Evolutionary conservation across 768 basidiomycete species (phyloP).

Genomic region (Epithele typhae): DNA sequence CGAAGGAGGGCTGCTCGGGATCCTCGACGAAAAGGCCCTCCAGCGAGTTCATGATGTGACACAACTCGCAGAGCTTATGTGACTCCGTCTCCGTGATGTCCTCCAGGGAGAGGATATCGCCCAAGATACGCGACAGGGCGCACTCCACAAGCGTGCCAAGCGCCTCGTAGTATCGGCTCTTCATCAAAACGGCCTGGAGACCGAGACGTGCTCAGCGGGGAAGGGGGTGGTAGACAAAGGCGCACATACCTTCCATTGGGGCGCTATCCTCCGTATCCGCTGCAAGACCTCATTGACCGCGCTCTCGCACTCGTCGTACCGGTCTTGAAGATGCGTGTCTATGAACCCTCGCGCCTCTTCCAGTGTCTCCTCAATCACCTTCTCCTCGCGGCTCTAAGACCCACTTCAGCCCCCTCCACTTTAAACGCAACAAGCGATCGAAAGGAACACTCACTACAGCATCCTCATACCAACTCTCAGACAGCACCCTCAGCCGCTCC

Average conservation of each 20-base stretch:
- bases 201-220: no score
- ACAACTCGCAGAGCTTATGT: conserved; percentile 75
- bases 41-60: conserved; percentile 70
- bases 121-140: conserved; percentile 61
- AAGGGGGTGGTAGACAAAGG: no score
- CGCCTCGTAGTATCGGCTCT: conserved; percentile 66
- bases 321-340: conserved; percentile 65
- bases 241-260: conserved; percentile 67
- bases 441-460: conserved; percentile 52
- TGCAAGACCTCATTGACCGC: conserved; percentile 59
- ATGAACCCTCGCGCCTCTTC: conserved; percentile 61
- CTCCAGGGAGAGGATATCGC: conserved; percentile 67
- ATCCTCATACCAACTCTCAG: conserved; percentile 68
- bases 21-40: conserved; percentile 79
- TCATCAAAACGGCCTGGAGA: conserved; percentile 58
- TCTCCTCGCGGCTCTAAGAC: conserved; percentile 46
- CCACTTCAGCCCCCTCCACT: conserved; percentile 1
- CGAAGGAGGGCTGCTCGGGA: conserved; percentile 62
- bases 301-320: conserved; percentile 72
- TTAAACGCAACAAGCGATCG: neutral
- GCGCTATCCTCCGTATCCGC: conserved; percentile 57
- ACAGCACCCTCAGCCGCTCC: conserved; percentile 46
- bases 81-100: conserved; percentile 92
- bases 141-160: conserved; percentile 69
- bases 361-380: conserved; percentile 41